phyloP scores from a whole-genome alignment of 139 green algal genomes.

The Gonium pectorale region DNA sequence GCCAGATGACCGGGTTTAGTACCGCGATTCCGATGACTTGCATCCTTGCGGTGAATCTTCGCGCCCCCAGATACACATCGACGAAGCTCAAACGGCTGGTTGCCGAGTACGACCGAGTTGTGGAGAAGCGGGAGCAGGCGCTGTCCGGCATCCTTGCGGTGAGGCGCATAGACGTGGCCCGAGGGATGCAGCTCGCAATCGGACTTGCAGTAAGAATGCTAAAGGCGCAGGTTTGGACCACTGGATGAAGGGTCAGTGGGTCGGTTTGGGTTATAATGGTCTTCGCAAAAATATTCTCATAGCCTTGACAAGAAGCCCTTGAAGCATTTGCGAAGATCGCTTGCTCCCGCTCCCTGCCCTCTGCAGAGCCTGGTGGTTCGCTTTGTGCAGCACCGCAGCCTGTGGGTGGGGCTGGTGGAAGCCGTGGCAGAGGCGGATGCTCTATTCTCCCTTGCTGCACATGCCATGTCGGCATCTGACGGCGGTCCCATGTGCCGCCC shows the following conservation, averaged over 20 bases:
- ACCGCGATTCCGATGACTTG: too few relatives aligned
- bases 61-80: conserved; percentile 66
- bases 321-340: too few relatives aligned
- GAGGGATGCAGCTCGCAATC: too few relatives aligned
- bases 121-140: conserved; percentile 73
- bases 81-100: conserved; percentile 75
- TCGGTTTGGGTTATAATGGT: too few relatives aligned
- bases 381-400: conserved; percentile 68
- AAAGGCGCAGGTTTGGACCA: too few relatives aligned
- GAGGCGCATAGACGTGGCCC: too few relatives aligned
- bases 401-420: conserved; percentile 84
- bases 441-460: conserved; percentile 85
- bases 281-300: too few relatives aligned
- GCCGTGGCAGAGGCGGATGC: conserved; percentile 87
- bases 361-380: conserved; percentile 66
- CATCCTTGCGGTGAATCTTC: too few relatives aligned
- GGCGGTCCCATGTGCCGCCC: conserved; percentile 54
- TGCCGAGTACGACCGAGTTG: conserved; percentile 45
- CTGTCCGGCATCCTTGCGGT: conserved; percentile 70
- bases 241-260: too few relatives aligned
- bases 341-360: neutral
- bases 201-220: too few relatives aligned
- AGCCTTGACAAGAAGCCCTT: too few relatives aligned
- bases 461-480: conserved; percentile 38
- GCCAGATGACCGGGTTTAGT: too few relatives aligned